These are phyloP conservation scores for Cornus kousa DNA, from an alignment of 148 eudicot genomes.

Conservation along the genomic window DNA sequence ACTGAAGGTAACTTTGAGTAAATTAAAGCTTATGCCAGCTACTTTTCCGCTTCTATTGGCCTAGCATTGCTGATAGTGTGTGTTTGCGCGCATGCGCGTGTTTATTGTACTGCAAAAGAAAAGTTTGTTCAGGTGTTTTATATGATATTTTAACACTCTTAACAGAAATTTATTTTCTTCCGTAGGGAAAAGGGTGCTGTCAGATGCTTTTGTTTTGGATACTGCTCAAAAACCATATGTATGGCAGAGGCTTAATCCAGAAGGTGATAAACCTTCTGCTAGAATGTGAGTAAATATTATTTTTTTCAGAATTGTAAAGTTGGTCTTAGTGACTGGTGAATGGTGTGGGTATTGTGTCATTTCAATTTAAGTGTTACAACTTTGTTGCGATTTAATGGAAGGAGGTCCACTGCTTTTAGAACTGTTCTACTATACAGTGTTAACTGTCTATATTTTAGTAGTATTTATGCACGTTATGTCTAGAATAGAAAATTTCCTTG, in stretches of 20 bases:
- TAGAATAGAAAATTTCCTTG: too few species aligned
- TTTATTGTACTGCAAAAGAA: not conserved
- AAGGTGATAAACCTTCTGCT: slow-evolving; percentile 97
- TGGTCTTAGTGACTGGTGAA: slow-evolving; percentile 6
- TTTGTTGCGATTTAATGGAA: slow-evolving; percentile 1
- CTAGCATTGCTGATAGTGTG: not conserved
- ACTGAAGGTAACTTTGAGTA: not conserved
- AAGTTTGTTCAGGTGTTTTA: not conserved
- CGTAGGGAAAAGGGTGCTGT: slow-evolving; percentile 82
- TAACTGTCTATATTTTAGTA: too few species aligned
- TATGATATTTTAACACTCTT: not conserved
- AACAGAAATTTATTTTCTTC: slow-evolving; percentile 11
- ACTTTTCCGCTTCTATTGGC: not conserved
- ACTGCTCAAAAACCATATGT: slow-evolving; percentile 96
- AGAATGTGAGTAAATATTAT: slow-evolving; percentile 77
- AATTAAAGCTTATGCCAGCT: slow-evolving; percentile 2
- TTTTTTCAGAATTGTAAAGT: not conserved
- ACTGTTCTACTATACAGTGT: too few species aligned
- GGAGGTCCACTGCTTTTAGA: not conserved
- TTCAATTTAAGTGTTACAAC: too few species aligned
- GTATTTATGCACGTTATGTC: too few species aligned
- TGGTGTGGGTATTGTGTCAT: slow-evolving; percentile 4
- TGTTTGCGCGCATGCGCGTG: not conserved
- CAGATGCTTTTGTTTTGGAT: slow-evolving; percentile 96
- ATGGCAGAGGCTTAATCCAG: slow-evolving; percentile 89